phyloP scores from a whole-genome alignment of 768 basidiomycete genomes.

The Lactifluus piperatus region DNA sequence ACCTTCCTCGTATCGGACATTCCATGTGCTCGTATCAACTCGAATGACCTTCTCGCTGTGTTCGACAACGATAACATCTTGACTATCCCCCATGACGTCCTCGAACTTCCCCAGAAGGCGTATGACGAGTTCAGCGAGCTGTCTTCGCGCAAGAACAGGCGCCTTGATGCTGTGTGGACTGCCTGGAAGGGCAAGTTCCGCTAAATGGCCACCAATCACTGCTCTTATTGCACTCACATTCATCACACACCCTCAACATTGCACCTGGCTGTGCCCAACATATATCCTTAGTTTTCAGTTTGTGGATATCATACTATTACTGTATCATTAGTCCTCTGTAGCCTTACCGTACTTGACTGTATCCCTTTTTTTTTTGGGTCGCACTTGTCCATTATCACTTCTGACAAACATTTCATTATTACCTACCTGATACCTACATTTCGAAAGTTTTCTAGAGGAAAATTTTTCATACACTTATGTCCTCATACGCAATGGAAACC shows the following conservation, averaged over 20 bases:
- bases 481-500: too few relatives aligned
- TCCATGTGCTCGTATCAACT: slow-evolving; percentile 53
- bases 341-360: slow-evolving; percentile 3
- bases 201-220: not conserved
- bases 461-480: not conserved
- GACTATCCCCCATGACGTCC: slow-evolving; percentile 38
- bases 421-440: not conserved
- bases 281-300: not conserved
- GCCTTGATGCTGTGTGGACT: slow-evolving; percentile 52
- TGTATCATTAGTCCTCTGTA: slow-evolving; percentile 14
- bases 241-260: not conserved
- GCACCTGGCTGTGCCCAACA: not conserved
- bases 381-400: not conserved
- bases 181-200: slow-evolving; percentile 31
- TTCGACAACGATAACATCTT: slow-evolving; percentile 37
- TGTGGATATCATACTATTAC: not conserved
- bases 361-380: not conserved
- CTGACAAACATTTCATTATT: not conserved
- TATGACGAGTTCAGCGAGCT: slow-evolving; percentile 51
- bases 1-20: slow-evolving; percentile 54
- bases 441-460: slow-evolving; percentile 1
- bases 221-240: not conserved
- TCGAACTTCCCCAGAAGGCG: slow-evolving; percentile 53
- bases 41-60: slow-evolving; percentile 50
- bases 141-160: slow-evolving; percentile 42